Evolutionary conservation across 805 yeast species (phyloP), one percentile per base, ranked within the genome.

Genomic region (Metschnikowia lunata): DNA sequence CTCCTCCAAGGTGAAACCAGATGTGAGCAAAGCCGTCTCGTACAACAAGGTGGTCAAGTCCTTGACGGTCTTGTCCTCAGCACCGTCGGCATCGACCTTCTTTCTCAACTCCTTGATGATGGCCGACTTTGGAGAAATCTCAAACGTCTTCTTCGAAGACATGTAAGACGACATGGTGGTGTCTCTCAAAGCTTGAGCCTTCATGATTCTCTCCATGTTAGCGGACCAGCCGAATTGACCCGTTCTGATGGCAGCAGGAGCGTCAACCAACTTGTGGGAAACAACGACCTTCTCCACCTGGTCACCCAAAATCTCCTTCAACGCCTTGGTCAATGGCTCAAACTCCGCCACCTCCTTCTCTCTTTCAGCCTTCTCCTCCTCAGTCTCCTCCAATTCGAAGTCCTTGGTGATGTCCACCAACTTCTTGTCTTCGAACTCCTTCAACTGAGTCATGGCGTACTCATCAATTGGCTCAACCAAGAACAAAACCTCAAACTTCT

Each of bases 151-250:
- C 89, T 93, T 93, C 45, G 99, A 93, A 39, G 98, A 85, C 99
- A 93, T 93, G 93, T 93, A 93, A 52, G 97, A 82, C 34, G 98
- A 89, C 99, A 93, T 93, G 60, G 96, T 80, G 61, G 96, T 87
- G 74, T 93, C 99, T 79, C 98, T 89, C 64, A 93, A 79, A 61
- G 99, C 99, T 80, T 93, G 99, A 52, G 99, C 99, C 82, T 93
- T 93, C 99, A 93, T 93, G 82, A 93, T 93, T 85, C 99, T 91
- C 81, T 93, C 99, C 99, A 93, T 93, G 82, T 93, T 93, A 65
- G 99, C 99, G 59, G 99, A 93, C 99, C 99, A 93, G 72, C 99
- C 99, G 72, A 93, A 93, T 79, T 93, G 98, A 60, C 97, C 98
- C 59, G 99, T 93, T 83, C 99, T 89, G 71, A 93, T 93, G 61